Conservation (phyloP, 768 basidiomycete genomes). For the Mycena venus region DNA sequence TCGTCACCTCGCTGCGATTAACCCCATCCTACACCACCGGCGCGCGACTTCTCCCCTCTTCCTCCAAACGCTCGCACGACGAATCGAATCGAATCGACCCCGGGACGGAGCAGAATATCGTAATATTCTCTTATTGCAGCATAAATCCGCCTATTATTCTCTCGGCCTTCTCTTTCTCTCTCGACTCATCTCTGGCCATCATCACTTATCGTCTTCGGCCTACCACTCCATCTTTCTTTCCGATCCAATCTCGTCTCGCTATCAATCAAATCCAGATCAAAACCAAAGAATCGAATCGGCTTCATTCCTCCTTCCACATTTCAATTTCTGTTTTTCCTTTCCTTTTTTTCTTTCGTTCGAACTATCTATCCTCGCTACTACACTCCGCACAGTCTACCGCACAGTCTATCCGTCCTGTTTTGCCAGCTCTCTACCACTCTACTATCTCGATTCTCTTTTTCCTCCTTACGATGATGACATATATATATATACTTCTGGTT, state of each 20-base stretch:
- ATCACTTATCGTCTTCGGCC: neutral
- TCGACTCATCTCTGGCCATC: neutral
- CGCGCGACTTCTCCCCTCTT: conserved; percentile 9
- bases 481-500: conserved; percentile 18
- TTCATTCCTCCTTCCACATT: neutral
- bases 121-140: conserved; percentile 28
- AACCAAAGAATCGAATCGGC: neutral
- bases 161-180: neutral
- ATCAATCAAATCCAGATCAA: conserved; percentile 19
- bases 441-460: neutral
- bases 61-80: conserved; percentile 1
- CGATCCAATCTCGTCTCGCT: conserved; percentile 21
- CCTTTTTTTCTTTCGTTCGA: neutral
- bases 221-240: neutral
- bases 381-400: conserved; percentile 31
- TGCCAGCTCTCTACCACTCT: conserved; percentile 30
- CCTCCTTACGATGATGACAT: neutral
- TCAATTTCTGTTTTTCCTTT: neutral
- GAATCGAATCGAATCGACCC: conserved; percentile 6
- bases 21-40: neutral
- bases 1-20: neutral
- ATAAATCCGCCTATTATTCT: conserved; percentile 24
- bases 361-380: conserved; percentile 31
- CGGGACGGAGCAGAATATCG: conserved; percentile 14
- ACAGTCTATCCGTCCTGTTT: conserved; percentile 33